Conservation (phyloP, 1,284 basidiomycete genomes). For the Prillingera fragicola region DNA sequence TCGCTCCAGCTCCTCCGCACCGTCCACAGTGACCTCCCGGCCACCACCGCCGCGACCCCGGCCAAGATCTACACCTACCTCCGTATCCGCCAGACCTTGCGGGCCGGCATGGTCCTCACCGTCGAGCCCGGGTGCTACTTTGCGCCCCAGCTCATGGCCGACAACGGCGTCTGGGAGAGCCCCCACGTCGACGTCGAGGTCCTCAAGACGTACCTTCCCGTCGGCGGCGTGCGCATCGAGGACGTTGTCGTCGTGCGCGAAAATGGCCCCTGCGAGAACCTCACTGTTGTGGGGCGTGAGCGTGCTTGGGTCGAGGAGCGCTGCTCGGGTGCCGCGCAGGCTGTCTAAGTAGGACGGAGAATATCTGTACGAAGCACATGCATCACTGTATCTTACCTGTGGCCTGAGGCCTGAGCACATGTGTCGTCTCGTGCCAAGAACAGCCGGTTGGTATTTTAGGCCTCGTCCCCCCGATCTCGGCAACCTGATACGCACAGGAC, state of each 20-base stretch:
- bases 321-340: constrained; percentile 69
- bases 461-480: too few species aligned
- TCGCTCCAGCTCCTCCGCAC: constrained; percentile 40
- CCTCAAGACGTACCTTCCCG: constrained; percentile 64
- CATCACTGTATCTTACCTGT: too few species aligned
- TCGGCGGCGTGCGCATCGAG: constrained; percentile 85
- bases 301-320: constrained; percentile 69
- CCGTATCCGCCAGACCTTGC: constrained; percentile 64
- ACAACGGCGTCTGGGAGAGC: constrained; percentile 56
- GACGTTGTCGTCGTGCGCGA: constrained; percentile 73
- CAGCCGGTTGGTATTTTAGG: too few species aligned
- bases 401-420: too few species aligned
- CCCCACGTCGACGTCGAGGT: constrained; percentile 65
- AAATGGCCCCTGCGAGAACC: constrained; percentile 60
- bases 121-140: constrained; percentile 86
- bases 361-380: too few species aligned
- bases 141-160: constrained; percentile 66
- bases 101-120: constrained; percentile 69
- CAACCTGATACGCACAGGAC: too few species aligned
- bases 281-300: constrained; percentile 73
- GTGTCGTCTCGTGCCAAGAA: too few species aligned
- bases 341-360: too few species aligned
- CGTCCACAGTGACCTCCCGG: constrained; percentile 28
- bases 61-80: constrained; percentile 67
- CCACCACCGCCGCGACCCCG: constrained; percentile 49